A percentile compares a stretch with the other conserved stretches of the same genome.
These are phyloP conservation scores for Ophiocordyceps polyrhachis-furcata DNA, from an alignment of 2,329 filamentous ascomycete genomes.

Conservation along the genomic window DNA sequence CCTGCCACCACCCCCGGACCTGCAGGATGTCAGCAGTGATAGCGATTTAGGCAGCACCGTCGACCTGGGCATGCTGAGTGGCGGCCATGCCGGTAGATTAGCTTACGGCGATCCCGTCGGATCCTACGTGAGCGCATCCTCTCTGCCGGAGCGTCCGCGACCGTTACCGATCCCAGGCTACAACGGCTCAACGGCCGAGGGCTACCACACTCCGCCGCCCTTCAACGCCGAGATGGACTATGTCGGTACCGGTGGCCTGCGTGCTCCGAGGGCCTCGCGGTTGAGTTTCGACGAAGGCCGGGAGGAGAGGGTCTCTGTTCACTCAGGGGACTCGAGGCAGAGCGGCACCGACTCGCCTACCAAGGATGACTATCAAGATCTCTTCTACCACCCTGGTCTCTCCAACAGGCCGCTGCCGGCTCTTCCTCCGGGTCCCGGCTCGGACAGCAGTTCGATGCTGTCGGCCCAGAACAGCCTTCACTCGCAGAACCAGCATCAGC, in stretches of 20 bases:
- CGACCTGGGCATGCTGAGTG: constrained; percentile 58
- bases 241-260: constrained; percentile 73
- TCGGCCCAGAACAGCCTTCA: constrained; percentile 22
- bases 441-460: constrained; percentile 38
- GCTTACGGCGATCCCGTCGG: constrained; percentile 30
- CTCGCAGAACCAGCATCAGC: constrained; percentile 27
- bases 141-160: constrained; percentile 24
- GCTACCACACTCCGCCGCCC: constrained; percentile 16
- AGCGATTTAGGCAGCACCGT: constrained; percentile 47
- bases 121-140: constrained; percentile 18
- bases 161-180: constrained; percentile 28
- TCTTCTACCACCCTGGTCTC: constrained; percentile 85
- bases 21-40: constrained; percentile 38
- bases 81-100: constrained; percentile 41
- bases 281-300: constrained; percentile 76
- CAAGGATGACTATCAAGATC: constrained; percentile 63
- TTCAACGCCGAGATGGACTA: constrained; percentile 61
- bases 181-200: constrained; percentile 9
- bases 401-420: constrained; percentile 44
- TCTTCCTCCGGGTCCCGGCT: constrained; percentile 39
- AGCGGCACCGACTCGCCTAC: constrained; percentile 47
- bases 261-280: constrained; percentile 53
- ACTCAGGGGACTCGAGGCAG: constrained; percentile 24
- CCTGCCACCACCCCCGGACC: constrained; percentile 29
- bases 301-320: constrained; percentile 52